Conservation (phyloP, 2,329 filamentous ascomycete species). For the Penicillium sclerotigenum region DNA sequence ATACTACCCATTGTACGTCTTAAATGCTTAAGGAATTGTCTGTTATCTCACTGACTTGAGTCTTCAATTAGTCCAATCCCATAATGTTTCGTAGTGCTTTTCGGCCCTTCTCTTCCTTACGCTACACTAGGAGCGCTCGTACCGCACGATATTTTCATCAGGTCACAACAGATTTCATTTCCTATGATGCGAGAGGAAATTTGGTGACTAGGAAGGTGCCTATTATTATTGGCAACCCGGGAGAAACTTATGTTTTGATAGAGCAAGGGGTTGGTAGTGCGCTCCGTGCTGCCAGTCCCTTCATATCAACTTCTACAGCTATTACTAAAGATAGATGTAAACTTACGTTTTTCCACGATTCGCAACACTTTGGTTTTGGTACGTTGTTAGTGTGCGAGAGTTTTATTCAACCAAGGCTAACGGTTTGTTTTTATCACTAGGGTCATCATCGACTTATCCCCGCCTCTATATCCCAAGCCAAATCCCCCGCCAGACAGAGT, state of each 20-base stretch:
- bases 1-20: background rate
- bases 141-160: slow-evolving; percentile 22
- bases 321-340: slow-evolving; percentile 18
- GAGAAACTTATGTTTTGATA: slow-evolving; percentile 25
- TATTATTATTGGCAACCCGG: slow-evolving; percentile 22
- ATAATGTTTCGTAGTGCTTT: slow-evolving; percentile 17
- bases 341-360: slow-evolving; percentile 29
- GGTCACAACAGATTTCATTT: slow-evolving; percentile 22
- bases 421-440: slow-evolving; percentile 6
- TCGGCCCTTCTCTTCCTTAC: slow-evolving; percentile 8
- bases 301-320: background rate
- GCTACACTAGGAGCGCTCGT: slow-evolving; percentile 1
- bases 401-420: background rate
- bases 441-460: slow-evolving; percentile 21
- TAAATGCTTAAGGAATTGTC: background rate
- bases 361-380: slow-evolving; percentile 27
- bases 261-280: slow-evolving; percentile 17
- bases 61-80: background rate
- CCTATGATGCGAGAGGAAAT: slow-evolving; percentile 18
- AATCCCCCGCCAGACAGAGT: slow-evolving; percentile 21
- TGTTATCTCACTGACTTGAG: background rate
- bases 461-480: slow-evolving; percentile 22
- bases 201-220: slow-evolving; percentile 20
- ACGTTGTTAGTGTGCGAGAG: background rate
- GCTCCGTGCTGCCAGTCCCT: slow-evolving; percentile 20